These are phyloP conservation scores for Lathyrus tuberosus DNA, from an alignment of 306 rosid genomes.

Conservation along the genomic window DNA sequence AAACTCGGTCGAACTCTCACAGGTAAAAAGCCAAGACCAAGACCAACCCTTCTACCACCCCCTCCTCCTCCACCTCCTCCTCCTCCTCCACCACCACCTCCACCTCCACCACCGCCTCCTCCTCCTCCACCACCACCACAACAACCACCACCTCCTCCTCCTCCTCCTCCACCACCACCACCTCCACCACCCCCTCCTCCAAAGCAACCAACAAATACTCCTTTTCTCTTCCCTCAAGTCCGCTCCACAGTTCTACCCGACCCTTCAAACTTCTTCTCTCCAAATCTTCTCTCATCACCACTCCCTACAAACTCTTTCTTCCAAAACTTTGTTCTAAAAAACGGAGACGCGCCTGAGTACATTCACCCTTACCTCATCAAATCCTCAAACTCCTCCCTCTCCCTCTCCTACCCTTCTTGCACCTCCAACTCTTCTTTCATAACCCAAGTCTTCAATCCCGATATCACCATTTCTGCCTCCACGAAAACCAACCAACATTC, in stretches of 20 bases:
- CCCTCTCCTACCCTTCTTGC: slow-evolving; percentile 70
- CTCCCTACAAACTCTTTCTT: slow-evolving; percentile 89
- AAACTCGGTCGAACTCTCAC: slow-evolving; percentile 27
- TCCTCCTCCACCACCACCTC: neutral
- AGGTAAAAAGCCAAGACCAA: slow-evolving; percentile 10
- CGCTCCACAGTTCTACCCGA: slow-evolving; percentile 71
- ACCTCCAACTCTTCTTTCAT: slow-evolving; percentile 49
- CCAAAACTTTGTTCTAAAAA: slow-evolving; percentile 71
- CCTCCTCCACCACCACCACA: neutral
- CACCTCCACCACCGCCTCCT: neutral
- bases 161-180: neutral
- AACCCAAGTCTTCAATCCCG: slow-evolving; percentile 60
- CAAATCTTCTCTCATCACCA: slow-evolving; percentile 63
- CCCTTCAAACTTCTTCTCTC: slow-evolving; percentile 72
- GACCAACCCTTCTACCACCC: neutral
- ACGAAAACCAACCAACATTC: slow-evolving; percentile 34
- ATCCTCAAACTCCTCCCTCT: slow-evolving; percentile 64
- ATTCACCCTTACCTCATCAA: slow-evolving; percentile 82
- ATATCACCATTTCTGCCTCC: slow-evolving; percentile 66
- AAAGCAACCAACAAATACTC: slow-evolving; percentile 36
- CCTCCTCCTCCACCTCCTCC: neutral
- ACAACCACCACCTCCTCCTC: neutral
- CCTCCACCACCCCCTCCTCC: neutral
- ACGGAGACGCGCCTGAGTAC: slow-evolving; percentile 74
- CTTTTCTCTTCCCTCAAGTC: slow-evolving; percentile 63